Evolutionary conservation across 352 stramenopile species (phyloP).

Genomic region (Phytophthora tentaculata): DNA sequence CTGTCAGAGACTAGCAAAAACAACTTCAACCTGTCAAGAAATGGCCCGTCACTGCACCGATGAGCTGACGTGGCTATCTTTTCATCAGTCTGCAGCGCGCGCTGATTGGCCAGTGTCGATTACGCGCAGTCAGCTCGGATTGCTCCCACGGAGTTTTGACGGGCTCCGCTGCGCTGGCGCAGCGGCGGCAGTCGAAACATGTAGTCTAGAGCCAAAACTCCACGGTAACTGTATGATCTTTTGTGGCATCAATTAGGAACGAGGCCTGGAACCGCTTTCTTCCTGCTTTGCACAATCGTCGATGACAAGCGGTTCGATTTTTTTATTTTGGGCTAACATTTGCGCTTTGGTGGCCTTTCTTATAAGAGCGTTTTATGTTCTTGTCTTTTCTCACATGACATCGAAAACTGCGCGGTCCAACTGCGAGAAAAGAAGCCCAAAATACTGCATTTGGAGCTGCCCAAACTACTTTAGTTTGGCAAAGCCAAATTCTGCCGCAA

Average conservation of each 20-base stretch:
- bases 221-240: neutral
- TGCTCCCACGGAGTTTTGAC: constrained; percentile 23
- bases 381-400: too few relatives aligned
- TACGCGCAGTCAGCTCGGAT: constrained; percentile 10
- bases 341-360: neutral
- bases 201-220: neutral
- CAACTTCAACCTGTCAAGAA: constrained; percentile 25
- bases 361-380: constrained; percentile 5
- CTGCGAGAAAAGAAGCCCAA: too few relatives aligned
- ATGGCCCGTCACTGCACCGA: constrained; percentile 11
- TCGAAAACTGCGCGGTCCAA: too few relatives aligned
- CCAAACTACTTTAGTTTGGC: constrained; percentile 4
- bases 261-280: neutral
- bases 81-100: constrained; percentile 22
- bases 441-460: too few relatives aligned
- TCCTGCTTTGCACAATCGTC: constrained; percentile 2
- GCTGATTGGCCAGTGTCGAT: constrained; percentile 17
- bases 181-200: too few relatives aligned
- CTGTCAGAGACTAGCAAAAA: too few relatives aligned
- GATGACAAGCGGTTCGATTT: constrained; percentile 6
- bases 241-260: neutral
- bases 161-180: constrained; percentile 1
- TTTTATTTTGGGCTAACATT: constrained; percentile 4
- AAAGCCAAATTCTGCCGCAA: neutral
- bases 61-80: constrained; percentile 20